phyloP scores from a whole-genome alignment of 768 basidiomycete species.

The Leccinum variicolor region DNA sequence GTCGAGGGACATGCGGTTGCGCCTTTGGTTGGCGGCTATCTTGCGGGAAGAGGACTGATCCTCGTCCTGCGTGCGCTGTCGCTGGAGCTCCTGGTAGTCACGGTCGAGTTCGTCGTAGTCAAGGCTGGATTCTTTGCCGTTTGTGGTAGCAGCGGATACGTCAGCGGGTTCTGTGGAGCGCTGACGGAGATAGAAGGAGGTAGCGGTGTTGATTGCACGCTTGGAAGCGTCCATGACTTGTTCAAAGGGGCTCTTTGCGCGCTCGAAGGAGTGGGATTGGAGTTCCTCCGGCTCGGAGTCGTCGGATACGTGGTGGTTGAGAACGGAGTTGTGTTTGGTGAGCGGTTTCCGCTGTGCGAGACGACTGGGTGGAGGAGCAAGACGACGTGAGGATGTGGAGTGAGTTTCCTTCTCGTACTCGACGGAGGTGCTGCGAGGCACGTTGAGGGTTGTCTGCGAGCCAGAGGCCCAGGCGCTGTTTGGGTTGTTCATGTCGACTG shows the following conservation, averaged over 20 bases:
- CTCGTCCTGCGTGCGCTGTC: constrained; percentile 21
- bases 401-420: constrained; percentile 72
- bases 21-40: constrained; percentile 38
- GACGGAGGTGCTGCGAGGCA: constrained; percentile 75
- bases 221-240: constrained; percentile 55
- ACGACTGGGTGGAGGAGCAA: constrained; percentile 60
- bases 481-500: constrained; percentile 52
- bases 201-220: constrained; percentile 50
- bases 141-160: constrained; percentile 37
- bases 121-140: constrained; percentile 51
- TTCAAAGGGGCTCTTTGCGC: constrained; percentile 70
- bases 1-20: constrained; percentile 67
- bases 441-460: constrained; percentile 40
- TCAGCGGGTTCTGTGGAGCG: constrained; percentile 55
- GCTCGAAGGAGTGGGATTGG: constrained; percentile 30
- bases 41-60: constrained; percentile 32
- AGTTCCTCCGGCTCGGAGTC: constrained; percentile 65
- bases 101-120: constrained; percentile 78
- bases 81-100: constrained; percentile 45
- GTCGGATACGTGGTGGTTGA: constrained; percentile 56
- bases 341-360: constrained; percentile 42
- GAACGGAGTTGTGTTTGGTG: constrained; percentile 49
- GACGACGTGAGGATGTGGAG: constrained; percentile 50
- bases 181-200: constrained; percentile 61
- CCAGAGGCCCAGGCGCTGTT: constrained; percentile 69